phyloP scores from a whole-genome alignment of 2,329 filamentous ascomycete species.

The Tolypocladium ovalisporum region DNA sequence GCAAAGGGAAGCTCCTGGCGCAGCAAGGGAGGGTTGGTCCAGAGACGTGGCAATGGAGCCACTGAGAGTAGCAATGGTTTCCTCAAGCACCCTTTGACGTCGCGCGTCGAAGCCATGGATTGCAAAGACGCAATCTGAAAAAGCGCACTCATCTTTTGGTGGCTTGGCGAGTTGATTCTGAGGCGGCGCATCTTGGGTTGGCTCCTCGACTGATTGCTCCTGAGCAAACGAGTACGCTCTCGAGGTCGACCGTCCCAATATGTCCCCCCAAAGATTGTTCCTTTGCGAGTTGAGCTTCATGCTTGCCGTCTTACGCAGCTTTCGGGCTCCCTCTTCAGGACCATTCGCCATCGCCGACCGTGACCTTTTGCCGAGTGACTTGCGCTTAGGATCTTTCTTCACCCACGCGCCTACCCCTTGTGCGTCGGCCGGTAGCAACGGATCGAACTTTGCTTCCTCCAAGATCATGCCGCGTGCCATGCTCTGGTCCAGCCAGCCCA shows the following conservation, averaged over 20 bases:
- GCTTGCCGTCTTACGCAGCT: conserved; percentile 79
- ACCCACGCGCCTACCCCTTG: conserved; percentile 71
- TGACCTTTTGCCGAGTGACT: conserved; percentile 46
- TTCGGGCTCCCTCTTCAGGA: conserved; percentile 55
- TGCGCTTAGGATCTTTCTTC: conserved; percentile 33
- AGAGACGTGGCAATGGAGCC: conserved; percentile 32
- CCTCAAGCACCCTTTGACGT: conserved; percentile 36
- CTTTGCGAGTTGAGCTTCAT: conserved; percentile 71
- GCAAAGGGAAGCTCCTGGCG: conserved; percentile 17
- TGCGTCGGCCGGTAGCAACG: conserved; percentile 54
- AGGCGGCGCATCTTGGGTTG: not conserved
- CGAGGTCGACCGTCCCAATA: conserved; percentile 44
- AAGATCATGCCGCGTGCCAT: conserved; percentile 80
- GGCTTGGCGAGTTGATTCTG: not conserved
- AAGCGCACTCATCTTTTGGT: conserved; percentile 28
- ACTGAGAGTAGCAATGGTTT: conserved; percentile 36
- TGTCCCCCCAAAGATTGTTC: conserved; percentile 82
- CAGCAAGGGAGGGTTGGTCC: conserved; percentile 24
- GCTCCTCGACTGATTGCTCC: conserved; percentile 8
- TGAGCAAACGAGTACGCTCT: conserved; percentile 21
- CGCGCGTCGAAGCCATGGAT: conserved; percentile 47
- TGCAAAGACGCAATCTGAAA: conserved; percentile 46
- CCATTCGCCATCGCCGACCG: conserved; percentile 35
- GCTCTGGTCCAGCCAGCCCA: conserved; percentile 80
- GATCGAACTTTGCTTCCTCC: conserved; percentile 78